Evolutionary conservation across 768 basidiomycete species (phyloP).

Genomic region (Zangia roseola): DNA sequence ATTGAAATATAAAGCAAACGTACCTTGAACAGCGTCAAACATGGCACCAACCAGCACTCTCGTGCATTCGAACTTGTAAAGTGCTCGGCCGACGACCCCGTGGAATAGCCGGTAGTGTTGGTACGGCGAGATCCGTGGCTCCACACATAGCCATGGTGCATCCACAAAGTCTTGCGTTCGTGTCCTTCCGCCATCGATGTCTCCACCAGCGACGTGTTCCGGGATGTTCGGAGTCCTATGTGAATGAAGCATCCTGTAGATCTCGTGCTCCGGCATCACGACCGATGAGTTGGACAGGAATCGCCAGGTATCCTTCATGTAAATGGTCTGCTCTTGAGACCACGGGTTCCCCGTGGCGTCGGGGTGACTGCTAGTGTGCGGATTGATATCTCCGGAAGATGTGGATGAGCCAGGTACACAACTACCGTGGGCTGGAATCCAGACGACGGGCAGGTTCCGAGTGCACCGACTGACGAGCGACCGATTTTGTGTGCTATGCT

Average conservation of each 20-base stretch:
- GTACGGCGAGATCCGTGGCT: neutral
- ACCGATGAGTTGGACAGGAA: too few species aligned
- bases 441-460: neutral
- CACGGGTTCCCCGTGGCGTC: too few species aligned
- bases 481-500: too few species aligned
- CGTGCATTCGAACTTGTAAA: too few species aligned
- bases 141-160: neutral
- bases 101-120: too few species aligned
- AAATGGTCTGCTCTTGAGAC: too few species aligned
- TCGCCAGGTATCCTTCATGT: too few species aligned
- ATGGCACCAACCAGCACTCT: neutral
- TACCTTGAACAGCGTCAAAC: neutral
- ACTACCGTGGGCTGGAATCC: too few species aligned
- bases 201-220: neutral
- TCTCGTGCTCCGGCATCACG: neutral
- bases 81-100: too few species aligned
- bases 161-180: neutral
- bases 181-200: neutral
- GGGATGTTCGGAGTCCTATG: constrained; percentile 2
- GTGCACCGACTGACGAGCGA: constrained; percentile 6
- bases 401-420: too few species aligned
- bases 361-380: too few species aligned
- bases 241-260: neutral
- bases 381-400: too few species aligned
- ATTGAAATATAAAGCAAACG: neutral